Evolutionary conservation across 2,329 filamentous ascomycete species (phyloP).

Genomic region (Microcyclospora pomicola): DNA sequence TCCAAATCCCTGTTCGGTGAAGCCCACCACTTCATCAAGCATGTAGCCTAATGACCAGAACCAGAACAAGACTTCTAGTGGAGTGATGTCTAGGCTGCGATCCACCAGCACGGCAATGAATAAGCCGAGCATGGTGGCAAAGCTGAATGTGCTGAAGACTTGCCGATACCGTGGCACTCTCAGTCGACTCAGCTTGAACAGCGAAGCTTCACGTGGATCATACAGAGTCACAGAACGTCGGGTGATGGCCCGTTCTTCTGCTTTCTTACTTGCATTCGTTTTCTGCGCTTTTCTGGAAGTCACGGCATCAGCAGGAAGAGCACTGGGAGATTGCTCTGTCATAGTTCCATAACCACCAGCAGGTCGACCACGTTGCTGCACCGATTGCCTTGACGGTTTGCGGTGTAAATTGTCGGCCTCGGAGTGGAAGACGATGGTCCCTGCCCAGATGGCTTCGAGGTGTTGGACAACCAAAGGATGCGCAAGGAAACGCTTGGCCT

Average conservation of each 20-base stretch:
- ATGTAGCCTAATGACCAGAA: conserved; percentile 96
- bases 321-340: conserved; percentile 12
- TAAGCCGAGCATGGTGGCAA: conserved; percentile 69
- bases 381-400: conserved; percentile 25
- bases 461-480: conserved; percentile 88
- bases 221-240: conserved; percentile 75
- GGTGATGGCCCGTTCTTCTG: conserved; percentile 24
- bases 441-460: conserved; percentile 94
- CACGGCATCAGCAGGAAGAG: conserved; percentile 18
- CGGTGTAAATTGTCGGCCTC: conserved; percentile 75
- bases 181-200: conserved; percentile 81
- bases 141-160: conserved; percentile 75
- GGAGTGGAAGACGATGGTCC: conserved; percentile 87
- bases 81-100: conserved; percentile 66
- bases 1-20: conserved; percentile 92
- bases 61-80: conserved; percentile 83
- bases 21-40: conserved; percentile 89
- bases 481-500: conserved; percentile 81
- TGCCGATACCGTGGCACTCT: conserved; percentile 86
- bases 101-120: conserved; percentile 71
- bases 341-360: conserved; percentile 28
- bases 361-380: conserved; percentile 8
- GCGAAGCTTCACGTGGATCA: conserved; percentile 75
- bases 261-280: conserved; percentile 15
- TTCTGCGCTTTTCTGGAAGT: conserved; percentile 15